Percentiles rank a stretch among this genome's conserved stretches.
phyloP scores from a whole-genome alignment of 139 green algal genomes.

The Auxenochlorella protothecoides region DNA sequence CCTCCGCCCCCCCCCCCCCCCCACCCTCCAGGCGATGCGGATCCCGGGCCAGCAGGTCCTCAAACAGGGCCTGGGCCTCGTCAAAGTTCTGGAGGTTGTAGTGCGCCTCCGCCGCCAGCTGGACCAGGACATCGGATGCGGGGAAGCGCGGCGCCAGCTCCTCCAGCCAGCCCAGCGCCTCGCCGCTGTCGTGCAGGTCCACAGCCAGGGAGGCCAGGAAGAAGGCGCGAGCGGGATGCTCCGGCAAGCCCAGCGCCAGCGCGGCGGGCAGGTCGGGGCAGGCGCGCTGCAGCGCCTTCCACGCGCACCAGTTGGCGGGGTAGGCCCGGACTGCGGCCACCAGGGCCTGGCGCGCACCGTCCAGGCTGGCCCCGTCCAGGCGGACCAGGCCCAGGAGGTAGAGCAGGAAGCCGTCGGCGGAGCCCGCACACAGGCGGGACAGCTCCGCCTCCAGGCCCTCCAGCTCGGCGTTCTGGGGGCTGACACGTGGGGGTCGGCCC shows the following conservation, averaged over 20 bases:
- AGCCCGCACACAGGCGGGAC: neutral
- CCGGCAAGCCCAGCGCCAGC: constrained; percentile 32
- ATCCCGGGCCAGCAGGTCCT: constrained; percentile 73
- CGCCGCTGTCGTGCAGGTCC: constrained; percentile 66
- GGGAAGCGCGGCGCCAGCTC: constrained; percentile 53
- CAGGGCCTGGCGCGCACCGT: constrained; percentile 36
- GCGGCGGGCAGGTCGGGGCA: constrained; percentile 28
- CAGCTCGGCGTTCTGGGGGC: constrained; percentile 41
- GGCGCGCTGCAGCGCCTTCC: constrained; percentile 62
- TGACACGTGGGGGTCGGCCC: constrained; percentile 27
- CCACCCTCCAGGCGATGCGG: constrained; percentile 67
- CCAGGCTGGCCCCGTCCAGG: constrained; percentile 32
- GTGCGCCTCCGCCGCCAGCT: constrained; percentile 67
- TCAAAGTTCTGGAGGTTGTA: constrained; percentile 90
- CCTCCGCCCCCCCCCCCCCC: neutral
- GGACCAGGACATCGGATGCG: constrained; percentile 49
- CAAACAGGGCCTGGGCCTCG: constrained; percentile 72
- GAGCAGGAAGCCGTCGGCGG: constrained; percentile 46
- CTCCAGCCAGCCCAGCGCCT: constrained; percentile 55
- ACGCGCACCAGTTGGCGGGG: constrained; percentile 89
- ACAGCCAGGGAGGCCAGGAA: constrained; percentile 62
- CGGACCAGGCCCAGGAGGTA: constrained; percentile 75
- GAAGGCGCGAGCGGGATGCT: constrained; percentile 67
- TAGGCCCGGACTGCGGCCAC: constrained; percentile 43
- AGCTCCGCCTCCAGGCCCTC: constrained; percentile 28